phyloP scores from a whole-genome alignment of 1,284 basidiomycete species.

The Moesziomyces sp. region DNA sequence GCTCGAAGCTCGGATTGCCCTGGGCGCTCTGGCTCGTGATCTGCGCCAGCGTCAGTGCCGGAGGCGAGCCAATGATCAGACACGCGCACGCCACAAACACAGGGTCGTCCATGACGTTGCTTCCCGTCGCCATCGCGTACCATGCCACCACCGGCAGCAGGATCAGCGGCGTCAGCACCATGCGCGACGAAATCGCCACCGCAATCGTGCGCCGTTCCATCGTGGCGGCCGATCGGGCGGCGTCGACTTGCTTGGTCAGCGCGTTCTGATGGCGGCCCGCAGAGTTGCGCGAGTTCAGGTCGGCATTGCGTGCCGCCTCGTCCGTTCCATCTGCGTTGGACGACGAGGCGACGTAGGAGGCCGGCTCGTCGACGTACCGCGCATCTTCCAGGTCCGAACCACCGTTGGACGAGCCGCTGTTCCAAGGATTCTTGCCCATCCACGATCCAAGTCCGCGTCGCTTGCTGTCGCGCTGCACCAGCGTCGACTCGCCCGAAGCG shows the following conservation, averaged over 20 bases:
- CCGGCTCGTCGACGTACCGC: conserved; percentile 28
- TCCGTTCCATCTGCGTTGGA: neutral
- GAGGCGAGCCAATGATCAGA: conserved; percentile 80
- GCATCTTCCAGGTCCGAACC: conserved; percentile 38
- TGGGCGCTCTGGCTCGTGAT: conserved; percentile 81
- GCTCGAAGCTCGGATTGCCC: conserved; percentile 87
- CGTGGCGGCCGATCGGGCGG: conserved; percentile 4
- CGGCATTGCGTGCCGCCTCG: conserved; percentile 41
- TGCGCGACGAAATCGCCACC: conserved; percentile 80
- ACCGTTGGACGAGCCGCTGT: conserved; percentile 25
- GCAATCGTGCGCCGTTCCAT: conserved; percentile 77
- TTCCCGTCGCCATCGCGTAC: conserved; percentile 41
- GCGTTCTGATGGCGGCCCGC: conserved; percentile 31
- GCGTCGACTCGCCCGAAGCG: conserved; percentile 31
- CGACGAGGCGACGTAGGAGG: conserved; percentile 6
- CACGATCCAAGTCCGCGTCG: conserved; percentile 41
- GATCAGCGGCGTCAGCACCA: conserved; percentile 84
- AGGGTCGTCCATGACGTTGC: conserved; percentile 71
- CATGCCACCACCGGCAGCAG: conserved; percentile 69
- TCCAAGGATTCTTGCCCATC: conserved; percentile 56
- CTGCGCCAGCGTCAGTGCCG: conserved; percentile 74
- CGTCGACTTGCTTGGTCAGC: conserved; percentile 12
- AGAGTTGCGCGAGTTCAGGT: conserved; percentile 37
- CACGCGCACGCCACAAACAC: conserved; percentile 84
- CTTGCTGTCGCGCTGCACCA: conserved; percentile 31